Base-by-base conservation (phyloP, 331 rosid genomes). In the Saraca asoca region DNA sequence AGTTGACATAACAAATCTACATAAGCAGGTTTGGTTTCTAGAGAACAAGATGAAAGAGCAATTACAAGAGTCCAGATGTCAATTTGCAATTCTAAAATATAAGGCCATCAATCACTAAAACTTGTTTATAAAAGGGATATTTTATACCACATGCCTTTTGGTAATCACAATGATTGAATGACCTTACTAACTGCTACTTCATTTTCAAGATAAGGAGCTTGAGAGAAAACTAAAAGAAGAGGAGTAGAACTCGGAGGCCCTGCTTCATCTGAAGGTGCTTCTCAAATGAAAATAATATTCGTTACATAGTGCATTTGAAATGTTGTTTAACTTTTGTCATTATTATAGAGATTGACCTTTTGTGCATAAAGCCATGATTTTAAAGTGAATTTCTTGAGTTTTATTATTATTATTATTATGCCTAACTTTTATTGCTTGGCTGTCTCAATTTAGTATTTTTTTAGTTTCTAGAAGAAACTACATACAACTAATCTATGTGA, bases 161-260 rank as follows among this genome's bases (percentile, higher is more conserved):
- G 19, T 37, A 33, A 24, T 51, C 44, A 20, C 64, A 66, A 68
- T 33, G 35, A 38, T 18, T 56, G 45, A 35, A 24, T 12, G 56
- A 13, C 61, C 54, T 12, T 31, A 58, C 39, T 19, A 10, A 48
- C 29, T 70, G 46, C 19, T 66, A 5, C 70, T 37, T 69, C 60
- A 3, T 64, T 35, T 70, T 70, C 75, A 90, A 95, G 65, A 87
- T 42, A 74, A 64, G 51, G 96, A 87, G 54, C 85, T 87, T n/a
- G 95, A 90, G 83, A 81, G 69, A 66, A 87, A 83, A 83, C 69
- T 90, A 69, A 85, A 58, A 70, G 95, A 87, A 70, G 81, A 85
- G 61, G 90, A 87, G 63, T 80, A 65, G 62, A 74, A 52, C 43
- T 72, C 84, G 51, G 85, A 81, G 58, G 58, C 78, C 57, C 44